These are phyloP conservation scores for Mycosarcoma mackinlayi DNA, from an alignment of 1,284 basidiomycete genomes.

Conservation along the genomic window DNA sequence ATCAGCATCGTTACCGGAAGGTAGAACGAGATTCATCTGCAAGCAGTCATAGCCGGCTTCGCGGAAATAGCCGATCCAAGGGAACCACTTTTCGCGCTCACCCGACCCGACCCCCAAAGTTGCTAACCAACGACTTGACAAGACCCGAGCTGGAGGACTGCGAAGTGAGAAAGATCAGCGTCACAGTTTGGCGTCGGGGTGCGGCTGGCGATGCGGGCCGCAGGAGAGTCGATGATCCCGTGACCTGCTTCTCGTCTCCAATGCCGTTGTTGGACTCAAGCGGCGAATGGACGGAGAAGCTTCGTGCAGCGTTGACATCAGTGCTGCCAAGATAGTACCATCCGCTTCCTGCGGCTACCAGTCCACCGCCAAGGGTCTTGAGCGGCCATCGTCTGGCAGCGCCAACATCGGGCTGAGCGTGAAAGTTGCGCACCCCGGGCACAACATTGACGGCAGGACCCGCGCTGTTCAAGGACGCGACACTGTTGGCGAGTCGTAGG, in stretches of 20 bases:
- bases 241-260: background rate
- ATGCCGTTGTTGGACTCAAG: slow-evolving; percentile 9
- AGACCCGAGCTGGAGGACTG: slow-evolving; percentile 8
- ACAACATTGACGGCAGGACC: too few species aligned
- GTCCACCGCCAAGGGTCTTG: slow-evolving; percentile 28
- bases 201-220: slow-evolving; percentile 39
- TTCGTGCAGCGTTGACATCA: background rate
- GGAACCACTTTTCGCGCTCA: slow-evolving; percentile 35
- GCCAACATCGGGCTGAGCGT: slow-evolving; percentile 5
- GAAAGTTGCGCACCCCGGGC: slow-evolving; percentile 15
- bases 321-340: slow-evolving; percentile 11
- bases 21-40: slow-evolving; percentile 43
- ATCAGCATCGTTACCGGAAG: background rate
- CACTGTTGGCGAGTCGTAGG: slow-evolving; percentile 2
- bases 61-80: slow-evolving; percentile 49
- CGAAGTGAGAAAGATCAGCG: slow-evolving; percentile 39
- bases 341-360: slow-evolving; percentile 30
- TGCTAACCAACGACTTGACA: slow-evolving; percentile 31
- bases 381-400: slow-evolving; percentile 13
- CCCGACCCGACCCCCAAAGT: slow-evolving; percentile 12
- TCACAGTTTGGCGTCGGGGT: slow-evolving; percentile 31
- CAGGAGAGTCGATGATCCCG: slow-evolving; percentile 24
- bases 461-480: too few species aligned
- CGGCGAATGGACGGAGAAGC: slow-evolving; percentile 28
- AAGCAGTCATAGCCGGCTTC: slow-evolving; percentile 51